phyloP scores from a whole-genome alignment of 2,329 filamentous ascomycete species.

The Simplicillium sp. region DNA sequence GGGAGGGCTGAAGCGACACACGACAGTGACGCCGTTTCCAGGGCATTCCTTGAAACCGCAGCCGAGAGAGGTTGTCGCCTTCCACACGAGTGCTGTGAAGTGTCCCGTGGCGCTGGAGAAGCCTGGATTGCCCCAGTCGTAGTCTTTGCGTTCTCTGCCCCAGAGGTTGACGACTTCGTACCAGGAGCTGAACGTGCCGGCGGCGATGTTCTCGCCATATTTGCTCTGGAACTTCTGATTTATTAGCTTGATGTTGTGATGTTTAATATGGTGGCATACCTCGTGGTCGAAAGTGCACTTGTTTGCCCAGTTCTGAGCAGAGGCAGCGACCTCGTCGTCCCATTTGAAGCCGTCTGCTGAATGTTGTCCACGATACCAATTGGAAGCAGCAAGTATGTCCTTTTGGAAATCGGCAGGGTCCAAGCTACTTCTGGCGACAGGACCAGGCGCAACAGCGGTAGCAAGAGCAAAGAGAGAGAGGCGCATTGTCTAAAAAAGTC shows the following conservation, averaged over 20 bases:
- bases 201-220: constrained; percentile 6
- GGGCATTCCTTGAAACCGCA: constrained; percentile 28
- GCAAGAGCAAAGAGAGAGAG: too few relatives aligned
- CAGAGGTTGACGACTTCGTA: constrained; percentile 1
- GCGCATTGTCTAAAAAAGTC: too few relatives aligned
- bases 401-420: constrained; percentile 1
- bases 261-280: constrained; percentile 2
- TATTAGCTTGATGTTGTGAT: not conserved
- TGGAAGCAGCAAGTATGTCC: constrained; percentile 3
- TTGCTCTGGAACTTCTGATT: not conserved
- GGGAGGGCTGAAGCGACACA: constrained; percentile 2
- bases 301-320: constrained; percentile 1
- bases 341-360: constrained; percentile 1
- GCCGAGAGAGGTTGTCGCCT: constrained; percentile 48
- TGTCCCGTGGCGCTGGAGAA: constrained; percentile 56
- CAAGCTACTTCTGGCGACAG: too few relatives aligned
- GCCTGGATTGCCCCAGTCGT: constrained; percentile 46
- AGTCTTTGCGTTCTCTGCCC: constrained; percentile 37
- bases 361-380: constrained; percentile 6
- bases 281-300: constrained; percentile 3
- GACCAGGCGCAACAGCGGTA: too few relatives aligned
- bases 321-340: not conserved
- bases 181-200: not conserved
- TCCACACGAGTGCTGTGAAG: constrained; percentile 69
- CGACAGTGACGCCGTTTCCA: constrained; percentile 1